Base-by-base conservation (phyloP, 2,329 filamentous ascomycete genomes). In the Neurospora sp. region DNA sequence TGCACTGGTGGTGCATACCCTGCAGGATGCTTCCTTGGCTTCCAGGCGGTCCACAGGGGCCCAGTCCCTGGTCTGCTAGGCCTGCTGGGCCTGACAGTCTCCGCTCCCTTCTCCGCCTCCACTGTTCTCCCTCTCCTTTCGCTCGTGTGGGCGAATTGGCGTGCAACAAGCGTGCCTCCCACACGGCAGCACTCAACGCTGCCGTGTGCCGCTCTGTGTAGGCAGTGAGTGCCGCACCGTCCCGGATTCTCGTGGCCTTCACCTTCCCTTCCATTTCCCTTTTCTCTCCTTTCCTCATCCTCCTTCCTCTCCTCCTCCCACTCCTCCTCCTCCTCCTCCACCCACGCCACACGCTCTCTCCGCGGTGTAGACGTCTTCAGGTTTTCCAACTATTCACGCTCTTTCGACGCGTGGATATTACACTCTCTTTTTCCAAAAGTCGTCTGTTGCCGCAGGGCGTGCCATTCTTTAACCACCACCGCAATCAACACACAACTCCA, bases 391-490 rank as follows among this genome's bases (percentile, higher is more conserved):
- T 62, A 62, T 69, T 74, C 73, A 71, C 74, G 67, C 72, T 75
- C 72, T 17, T 43, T 68, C 36, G 74, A 73, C 74, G 71, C 71
- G 74, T 74, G 73, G 72, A 69, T 62, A 62, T 62, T 70, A 69
- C 66, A 71, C 72, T 65, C 71, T 75, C 72, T 71, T 73, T 74
- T 71, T 36, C 65, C 37, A 67, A 39, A 43, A 28, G 68, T 65
- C 68, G 67, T 69, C 68, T 67, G 62, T 65, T 85, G 84, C 83
- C 82, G 84, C 83, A 84, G 80, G 86, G 85, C 84, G 80, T 81
- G 83, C 81, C 87, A 83, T 81, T 87, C 85, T 76, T 86, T 87
- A 82, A 66, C 37, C 37, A 52, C 52, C 66, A 67, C 36, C 52
- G 12, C 23, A 33, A 33, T 33, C 28, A 62, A 17, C 23, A 62